Conservation (phyloP, 2,329 filamentous ascomycete genomes). For the Phialophora chinensis region DNA sequence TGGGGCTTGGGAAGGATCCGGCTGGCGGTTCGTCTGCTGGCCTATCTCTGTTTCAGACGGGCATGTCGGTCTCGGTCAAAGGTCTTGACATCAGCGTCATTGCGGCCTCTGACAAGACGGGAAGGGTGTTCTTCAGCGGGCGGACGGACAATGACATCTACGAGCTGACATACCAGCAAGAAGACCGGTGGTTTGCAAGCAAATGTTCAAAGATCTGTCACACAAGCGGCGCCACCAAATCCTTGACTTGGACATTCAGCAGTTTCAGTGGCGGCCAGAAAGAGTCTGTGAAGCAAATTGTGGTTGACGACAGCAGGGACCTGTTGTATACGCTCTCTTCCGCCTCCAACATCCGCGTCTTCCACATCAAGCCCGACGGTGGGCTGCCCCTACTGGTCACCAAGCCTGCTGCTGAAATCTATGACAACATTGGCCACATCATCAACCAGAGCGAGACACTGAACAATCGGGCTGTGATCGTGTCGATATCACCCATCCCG, state of each 20-base stretch:
- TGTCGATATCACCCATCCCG: slow-evolving; percentile 84
- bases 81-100: slow-evolving; percentile 80
- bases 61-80: slow-evolving; percentile 78
- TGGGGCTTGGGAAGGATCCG: slow-evolving; percentile 76
- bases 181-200: slow-evolving; percentile 95
- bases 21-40: slow-evolving; percentile 64
- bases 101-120: slow-evolving; percentile 74
- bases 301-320: slow-evolving; percentile 84
- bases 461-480: slow-evolving; percentile 73
- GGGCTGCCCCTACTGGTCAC: slow-evolving; percentile 62
- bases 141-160: slow-evolving; percentile 83
- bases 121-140: slow-evolving; percentile 92
- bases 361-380: slow-evolving; percentile 74
- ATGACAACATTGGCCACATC: slow-evolving; percentile 82
- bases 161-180: slow-evolving; percentile 94
- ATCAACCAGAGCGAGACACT: slow-evolving; percentile 72
- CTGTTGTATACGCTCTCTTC: slow-evolving; percentile 91
- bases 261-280: slow-evolving; percentile 31
- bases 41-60: slow-evolving; percentile 84
- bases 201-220: slow-evolving; percentile 89
- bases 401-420: slow-evolving; percentile 59
- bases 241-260: slow-evolving; percentile 55
- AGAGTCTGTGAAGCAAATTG: slow-evolving; percentile 73
- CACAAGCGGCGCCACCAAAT: slow-evolving; percentile 71
- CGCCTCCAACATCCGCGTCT: slow-evolving; percentile 86